A percentile compares a stretch with the other conserved stretches of the same genome.
These are phyloP conservation scores for Fusarium sp. DNA, from an alignment of 2,329 filamentous ascomycete genomes.

Conservation along the genomic window DNA sequence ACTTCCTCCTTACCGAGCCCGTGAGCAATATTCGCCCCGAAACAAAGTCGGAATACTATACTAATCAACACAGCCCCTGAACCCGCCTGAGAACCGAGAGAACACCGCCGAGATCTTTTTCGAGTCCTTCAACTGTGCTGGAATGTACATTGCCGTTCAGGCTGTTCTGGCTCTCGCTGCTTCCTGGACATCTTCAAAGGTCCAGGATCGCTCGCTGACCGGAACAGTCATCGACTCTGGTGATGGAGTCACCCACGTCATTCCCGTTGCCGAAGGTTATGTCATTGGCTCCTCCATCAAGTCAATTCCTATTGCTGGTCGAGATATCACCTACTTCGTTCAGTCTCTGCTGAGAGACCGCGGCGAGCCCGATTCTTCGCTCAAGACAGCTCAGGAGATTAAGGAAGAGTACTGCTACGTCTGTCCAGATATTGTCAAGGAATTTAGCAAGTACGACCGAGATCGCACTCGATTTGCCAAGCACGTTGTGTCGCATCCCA, in stretches of 20 bases:
- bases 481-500: conserved; percentile 86
- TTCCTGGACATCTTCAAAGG: conserved; percentile 98
- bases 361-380: conserved; percentile 93
- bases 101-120: conserved; percentile 99
- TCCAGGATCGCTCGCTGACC: conserved; percentile 93
- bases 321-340: conserved; percentile 99
- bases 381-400: conserved; percentile 97
- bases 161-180: conserved; percentile 95
- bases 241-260: conserved; percentile 98
- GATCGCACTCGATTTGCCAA: conserved; percentile 92
- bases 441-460: conserved; percentile 92
- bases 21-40: conserved; percentile 62
- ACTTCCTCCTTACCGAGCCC: conserved; percentile 97
- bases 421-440: conserved; percentile 98
- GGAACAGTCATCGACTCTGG: conserved; percentile 99
- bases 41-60: conserved; percentile 4
- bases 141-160: conserved; percentile 98
- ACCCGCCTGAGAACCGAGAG: conserved; percentile 98
- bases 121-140: conserved; percentile 99
- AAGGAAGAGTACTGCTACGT: conserved; percentile 99
- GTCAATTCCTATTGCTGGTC: conserved; percentile 96
- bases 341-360: conserved; percentile 95
- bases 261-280: conserved; percentile 97
- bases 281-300: conserved; percentile 99
- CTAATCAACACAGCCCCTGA: conserved; percentile 75